A percentile compares a stretch with the other conserved stretches of the same genome.
phyloP scores from a whole-genome alignment of 2,329 filamentous ascomycete genomes.

The Aschersonia sp. region DNA sequence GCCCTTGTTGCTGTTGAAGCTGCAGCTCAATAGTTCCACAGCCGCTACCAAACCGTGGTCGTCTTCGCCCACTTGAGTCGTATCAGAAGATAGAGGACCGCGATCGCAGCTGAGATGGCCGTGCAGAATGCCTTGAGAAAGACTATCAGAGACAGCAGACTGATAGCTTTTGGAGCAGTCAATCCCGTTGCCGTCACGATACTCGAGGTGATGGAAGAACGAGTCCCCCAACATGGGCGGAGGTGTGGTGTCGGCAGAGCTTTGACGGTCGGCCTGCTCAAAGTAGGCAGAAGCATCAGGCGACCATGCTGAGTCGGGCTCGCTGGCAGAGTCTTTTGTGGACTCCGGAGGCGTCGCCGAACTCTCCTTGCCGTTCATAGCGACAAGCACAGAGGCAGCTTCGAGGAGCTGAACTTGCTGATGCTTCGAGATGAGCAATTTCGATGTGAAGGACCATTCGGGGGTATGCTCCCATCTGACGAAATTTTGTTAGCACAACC shows the following conservation, averaged over 20 bases:
- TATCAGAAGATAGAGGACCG: conserved; percentile 67
- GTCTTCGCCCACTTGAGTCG: conserved; percentile 61
- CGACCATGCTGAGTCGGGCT: conserved; percentile 61
- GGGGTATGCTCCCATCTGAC: conserved; percentile 97
- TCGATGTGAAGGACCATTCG: conserved; percentile 94
- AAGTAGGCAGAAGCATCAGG: conserved; percentile 71
- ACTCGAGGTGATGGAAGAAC: conserved; percentile 33
- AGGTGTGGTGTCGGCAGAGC: conserved; percentile 86
- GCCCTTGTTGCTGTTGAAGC: conserved; percentile 64
- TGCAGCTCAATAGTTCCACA: conserved; percentile 81
- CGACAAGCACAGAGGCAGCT: conserved; percentile 87
- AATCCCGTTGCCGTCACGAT: conserved; percentile 40
- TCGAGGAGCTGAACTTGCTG: conserved; percentile 97
- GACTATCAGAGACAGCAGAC: conserved; percentile 42
- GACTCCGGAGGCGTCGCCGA: conserved; percentile 50
- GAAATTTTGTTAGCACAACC: conserved; percentile 10
- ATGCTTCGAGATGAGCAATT: conserved; percentile 96
- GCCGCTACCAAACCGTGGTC: conserved; percentile 82
- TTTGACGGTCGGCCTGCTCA: conserved; percentile 61
- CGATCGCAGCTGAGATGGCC: conserved; percentile 56
- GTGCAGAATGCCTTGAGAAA: conserved; percentile 28
- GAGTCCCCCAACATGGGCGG: conserved; percentile 62
- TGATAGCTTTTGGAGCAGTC: conserved; percentile 69
- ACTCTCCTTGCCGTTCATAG: conserved; percentile 56
- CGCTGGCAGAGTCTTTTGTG: conserved; percentile 57